Percentiles rank a stretch among this genome's conserved stretches.
phyloP scores from a whole-genome alignment of 1,139 yeast species.

The Taphrina confusa region DNA sequence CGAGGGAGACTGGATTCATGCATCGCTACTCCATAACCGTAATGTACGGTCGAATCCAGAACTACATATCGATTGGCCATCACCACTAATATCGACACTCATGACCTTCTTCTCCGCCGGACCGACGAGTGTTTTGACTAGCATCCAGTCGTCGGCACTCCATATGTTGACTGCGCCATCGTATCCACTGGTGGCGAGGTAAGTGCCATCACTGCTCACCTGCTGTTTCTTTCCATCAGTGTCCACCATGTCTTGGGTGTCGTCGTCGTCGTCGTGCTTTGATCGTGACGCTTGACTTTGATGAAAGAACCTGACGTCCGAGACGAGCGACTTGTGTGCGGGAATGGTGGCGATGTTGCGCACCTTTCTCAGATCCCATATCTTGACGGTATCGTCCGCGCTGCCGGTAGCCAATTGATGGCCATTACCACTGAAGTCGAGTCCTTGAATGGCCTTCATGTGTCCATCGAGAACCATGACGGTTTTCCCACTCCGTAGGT shows the following conservation, averaged over 20 bases:
- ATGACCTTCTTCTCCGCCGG: slow-evolving; percentile 67
- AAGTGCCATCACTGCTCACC: slow-evolving; percentile 49
- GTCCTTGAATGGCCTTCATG: slow-evolving; percentile 65
- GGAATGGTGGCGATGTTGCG: slow-evolving; percentile 59
- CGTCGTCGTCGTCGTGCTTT: slow-evolving; percentile 45
- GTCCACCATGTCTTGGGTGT: slow-evolving; percentile 36
- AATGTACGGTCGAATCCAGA: slow-evolving; percentile 85
- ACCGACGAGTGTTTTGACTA: slow-evolving; percentile 58
- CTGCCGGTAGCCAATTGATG: slow-evolving; percentile 77
- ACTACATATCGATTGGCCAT: slow-evolving; percentile 55
- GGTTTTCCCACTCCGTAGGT: slow-evolving; percentile 72
- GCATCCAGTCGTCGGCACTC: slow-evolving; percentile 74
- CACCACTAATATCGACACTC: slow-evolving; percentile 59
- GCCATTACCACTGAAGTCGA: slow-evolving; percentile 79
- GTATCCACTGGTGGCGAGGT: slow-evolving; percentile 65
- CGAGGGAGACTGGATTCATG: slow-evolving; percentile 7
- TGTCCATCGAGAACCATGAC: slow-evolving; percentile 67
- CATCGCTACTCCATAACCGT: slow-evolving; percentile 56
- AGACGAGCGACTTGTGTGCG: slow-evolving; percentile 74
- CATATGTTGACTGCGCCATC: slow-evolving; percentile 57
- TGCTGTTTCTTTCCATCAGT: not conserved
- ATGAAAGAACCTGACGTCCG: slow-evolving; percentile 59
- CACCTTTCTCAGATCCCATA: slow-evolving; percentile 78
- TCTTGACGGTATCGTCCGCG: slow-evolving; percentile 74
- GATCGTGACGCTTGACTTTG: not conserved